Evolutionary conservation across 2,329 filamentous ascomycete species (phyloP).

Genomic region (Plectosphaerella sp.): DNA sequence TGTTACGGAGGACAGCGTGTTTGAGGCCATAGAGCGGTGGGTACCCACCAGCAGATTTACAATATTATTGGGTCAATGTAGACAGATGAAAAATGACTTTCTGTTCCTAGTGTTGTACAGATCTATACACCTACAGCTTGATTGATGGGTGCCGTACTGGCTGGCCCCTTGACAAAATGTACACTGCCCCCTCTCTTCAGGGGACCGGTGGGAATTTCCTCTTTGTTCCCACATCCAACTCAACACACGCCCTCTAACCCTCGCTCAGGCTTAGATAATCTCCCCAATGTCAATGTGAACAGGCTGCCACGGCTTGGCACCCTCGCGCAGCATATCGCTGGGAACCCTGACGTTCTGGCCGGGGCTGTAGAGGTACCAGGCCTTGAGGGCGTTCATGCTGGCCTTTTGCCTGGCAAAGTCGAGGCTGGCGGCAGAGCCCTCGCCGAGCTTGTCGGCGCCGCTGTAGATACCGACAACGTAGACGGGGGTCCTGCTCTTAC

Average conservation of each 20-base stretch:
- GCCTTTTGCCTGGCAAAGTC: conserved; percentile 75
- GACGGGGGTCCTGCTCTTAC: conserved; percentile 78
- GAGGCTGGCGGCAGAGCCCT: conserved; percentile 77
- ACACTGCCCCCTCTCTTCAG: conserved; percentile 2
- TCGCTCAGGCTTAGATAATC: conserved; percentile 42
- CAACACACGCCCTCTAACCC: background rate
- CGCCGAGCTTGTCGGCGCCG: conserved; percentile 84
- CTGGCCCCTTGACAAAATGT: conserved; percentile 5
- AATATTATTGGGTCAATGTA: background rate
- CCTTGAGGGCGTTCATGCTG: conserved; percentile 79
- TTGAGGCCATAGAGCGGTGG: background rate
- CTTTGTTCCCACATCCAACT: background rate
- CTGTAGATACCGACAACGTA: conserved; percentile 94
- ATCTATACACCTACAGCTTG: conserved; percentile 2
- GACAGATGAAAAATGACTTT: background rate
- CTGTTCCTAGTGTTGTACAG: background rate
- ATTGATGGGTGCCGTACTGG: too few relatives aligned
- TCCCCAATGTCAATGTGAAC: conserved; percentile 68
- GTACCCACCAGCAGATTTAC: background rate
- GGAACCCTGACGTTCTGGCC: conserved; percentile 59
- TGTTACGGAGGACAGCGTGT: background rate
- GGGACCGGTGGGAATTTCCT: background rate
- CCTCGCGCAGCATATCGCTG: conserved; percentile 62
- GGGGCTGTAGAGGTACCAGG: conserved; percentile 95
- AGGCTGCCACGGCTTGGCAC: conserved; percentile 60